Evolutionary conservation across 2,329 filamentous ascomycete species (phyloP), one percentile per base, ranked within the genome.

Genomic region (Incumbomyces delicatus): DNA sequence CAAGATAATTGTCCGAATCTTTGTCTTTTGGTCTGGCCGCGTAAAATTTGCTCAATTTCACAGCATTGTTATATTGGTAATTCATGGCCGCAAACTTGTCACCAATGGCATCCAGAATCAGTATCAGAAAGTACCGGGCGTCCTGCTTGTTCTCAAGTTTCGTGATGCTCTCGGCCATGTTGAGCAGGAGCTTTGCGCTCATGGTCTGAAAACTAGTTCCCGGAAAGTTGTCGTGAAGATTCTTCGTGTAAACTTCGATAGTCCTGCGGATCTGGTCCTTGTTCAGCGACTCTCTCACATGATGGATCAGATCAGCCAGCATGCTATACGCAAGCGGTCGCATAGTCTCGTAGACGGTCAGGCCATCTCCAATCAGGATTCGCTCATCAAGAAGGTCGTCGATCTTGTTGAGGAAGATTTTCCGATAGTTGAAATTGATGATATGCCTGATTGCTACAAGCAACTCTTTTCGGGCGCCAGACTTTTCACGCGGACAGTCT

Each of bases 51-150:
- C 88, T 95, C 4, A 95, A 75, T 67, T 96, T 98, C 38, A 95
- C 85, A 13, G 92, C 88, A 64, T 98, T 98, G 32, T 83, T 78
- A 61, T 94, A 96, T 63, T 96, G 88, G 47, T 87, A 78, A 61
- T 98, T 98, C 92, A 99, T 98, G 2, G 88, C 82, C 1, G 89
- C 89, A 61, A 98, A 96, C 62, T 98, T 99, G 61, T 98, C 92
- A 41, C 87, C 92, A 57, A 98, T 96, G 8, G 94, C 92, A 65
- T 96, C 94, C 47, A 99, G 70, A 37, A 99, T 96, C 80, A 94
- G 92, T 60, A 98, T 87, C 51, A 98, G 71, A 63, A 95, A 95
- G 63, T 96, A 89, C 5, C 94, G 82, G 18, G 92, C 92, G 63
- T 98, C 90, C 36, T 84, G 80, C 68, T 96, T 98, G 62, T 95